Evolutionary conservation across 495 filamentous ascomycete species (phyloP).

Genomic region (Astrocystis sublimbata): DNA sequence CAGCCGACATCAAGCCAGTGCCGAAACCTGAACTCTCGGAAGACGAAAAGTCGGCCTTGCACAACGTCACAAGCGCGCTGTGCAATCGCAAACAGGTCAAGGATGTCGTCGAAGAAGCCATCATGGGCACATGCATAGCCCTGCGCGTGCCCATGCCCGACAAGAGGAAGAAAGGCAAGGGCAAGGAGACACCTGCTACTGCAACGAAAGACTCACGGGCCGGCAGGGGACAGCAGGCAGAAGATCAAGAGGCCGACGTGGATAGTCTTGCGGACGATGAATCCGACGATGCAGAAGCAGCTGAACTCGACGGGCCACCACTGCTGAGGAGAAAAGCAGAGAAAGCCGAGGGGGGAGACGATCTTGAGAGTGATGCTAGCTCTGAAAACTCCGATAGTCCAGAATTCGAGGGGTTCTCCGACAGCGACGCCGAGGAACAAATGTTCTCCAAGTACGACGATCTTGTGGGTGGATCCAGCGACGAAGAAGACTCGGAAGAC

Average conservation of each 20-base stretch:
- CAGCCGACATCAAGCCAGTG: conserved; percentile 51
- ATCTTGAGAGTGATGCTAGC: conserved; percentile 27
- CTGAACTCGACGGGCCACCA: conserved; percentile 16
- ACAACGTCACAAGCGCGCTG: conserved; percentile 79
- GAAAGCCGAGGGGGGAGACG: conserved; percentile 39
- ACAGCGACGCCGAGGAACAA: conserved; percentile 50
- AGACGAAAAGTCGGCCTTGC: conserved; percentile 47
- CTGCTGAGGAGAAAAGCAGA: conserved; percentile 19
- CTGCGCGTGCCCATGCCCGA: conserved; percentile 59
- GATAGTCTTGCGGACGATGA: conserved; percentile 23
- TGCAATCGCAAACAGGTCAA: conserved; percentile 76
- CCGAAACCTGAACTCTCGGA: conserved; percentile 49
- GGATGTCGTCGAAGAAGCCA: conserved; percentile 60
- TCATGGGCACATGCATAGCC: conserved; percentile 62
- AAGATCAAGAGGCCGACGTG: conserved; percentile 24
- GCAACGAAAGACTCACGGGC: background rate
- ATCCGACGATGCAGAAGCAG: conserved; percentile 24
- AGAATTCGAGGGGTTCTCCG: conserved; percentile 57
- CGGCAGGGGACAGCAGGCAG: conserved; percentile 28
- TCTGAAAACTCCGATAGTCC: conserved; percentile 28
- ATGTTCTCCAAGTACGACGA: conserved; percentile 43
- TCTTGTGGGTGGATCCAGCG: conserved; percentile 43
- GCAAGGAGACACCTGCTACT: conserved; percentile 30
- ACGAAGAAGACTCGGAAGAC: conserved; percentile 32
- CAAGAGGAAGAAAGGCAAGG: conserved; percentile 35